These are phyloP conservation scores for Effrenium voratum DNA, from an alignment of 73 alveolate genomes.

Conservation along the genomic window DNA sequence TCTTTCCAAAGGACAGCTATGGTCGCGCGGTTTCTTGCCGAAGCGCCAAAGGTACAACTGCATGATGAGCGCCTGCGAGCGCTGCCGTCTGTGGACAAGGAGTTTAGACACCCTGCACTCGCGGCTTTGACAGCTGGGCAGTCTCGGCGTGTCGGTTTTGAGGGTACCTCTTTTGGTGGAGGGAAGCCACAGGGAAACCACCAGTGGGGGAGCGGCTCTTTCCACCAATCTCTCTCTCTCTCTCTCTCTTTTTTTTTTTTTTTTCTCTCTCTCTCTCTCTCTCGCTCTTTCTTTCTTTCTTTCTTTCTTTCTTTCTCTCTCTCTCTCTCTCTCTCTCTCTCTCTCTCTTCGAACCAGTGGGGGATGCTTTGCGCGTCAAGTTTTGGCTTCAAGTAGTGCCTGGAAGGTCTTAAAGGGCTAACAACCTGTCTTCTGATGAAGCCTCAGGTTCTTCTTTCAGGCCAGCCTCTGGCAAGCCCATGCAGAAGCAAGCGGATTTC, in stretches of 20 bases:
- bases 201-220: background rate
- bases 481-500: too few relatives aligned
- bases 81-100: constrained; percentile 54
- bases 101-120: background rate
- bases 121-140: background rate
- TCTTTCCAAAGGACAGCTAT: too few relatives aligned
- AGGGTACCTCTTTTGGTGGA: background rate
- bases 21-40: background rate
- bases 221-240: background rate
- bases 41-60: constrained; percentile 50
- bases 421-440: too few relatives aligned
- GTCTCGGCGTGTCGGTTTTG: background rate
- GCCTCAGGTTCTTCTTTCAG: too few relatives aligned
- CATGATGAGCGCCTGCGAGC: constrained; percentile 78
- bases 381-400: too few relatives aligned
- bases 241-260: background rate
- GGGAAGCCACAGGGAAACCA: too few relatives aligned
- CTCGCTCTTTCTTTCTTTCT: background rate
- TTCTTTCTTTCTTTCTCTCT: too few relatives aligned
- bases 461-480: too few relatives aligned
- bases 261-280: background rate
- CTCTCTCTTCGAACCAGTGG: too few relatives aligned
- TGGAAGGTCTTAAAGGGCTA: too few relatives aligned
- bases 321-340: too few relatives aligned
- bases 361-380: too few relatives aligned